Conservation (phyloP, 805 yeast genomes). For the Hanseniaspora lachancei region DNA sequence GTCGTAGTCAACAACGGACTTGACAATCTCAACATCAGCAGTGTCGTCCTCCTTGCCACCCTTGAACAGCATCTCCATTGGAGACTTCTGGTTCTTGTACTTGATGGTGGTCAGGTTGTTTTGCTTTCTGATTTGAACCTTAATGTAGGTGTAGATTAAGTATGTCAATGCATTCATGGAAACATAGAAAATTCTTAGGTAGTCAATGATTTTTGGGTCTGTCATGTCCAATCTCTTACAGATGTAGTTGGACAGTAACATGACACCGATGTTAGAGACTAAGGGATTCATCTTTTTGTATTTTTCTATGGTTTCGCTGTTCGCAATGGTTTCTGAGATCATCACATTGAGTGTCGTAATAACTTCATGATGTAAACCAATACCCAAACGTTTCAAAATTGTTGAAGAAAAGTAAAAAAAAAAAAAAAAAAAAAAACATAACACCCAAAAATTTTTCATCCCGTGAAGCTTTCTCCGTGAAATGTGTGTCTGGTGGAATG, state of each 20-base stretch:
- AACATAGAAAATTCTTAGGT: slow-evolving; percentile 61
- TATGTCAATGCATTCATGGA: slow-evolving; percentile 54
- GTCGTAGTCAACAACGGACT: slow-evolving; percentile 92
- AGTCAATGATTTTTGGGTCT: slow-evolving; percentile 57
- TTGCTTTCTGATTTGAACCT: slow-evolving; percentile 48
- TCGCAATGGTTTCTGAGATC: too few relatives aligned
- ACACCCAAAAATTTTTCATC: too few relatives aligned
- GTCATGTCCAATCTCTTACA: slow-evolving; percentile 82
- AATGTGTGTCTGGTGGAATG: too few relatives aligned
- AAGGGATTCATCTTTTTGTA: slow-evolving; percentile 62
- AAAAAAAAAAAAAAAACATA: too few relatives aligned
- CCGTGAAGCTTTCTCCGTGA: too few relatives aligned
- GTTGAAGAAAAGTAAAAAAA: too few relatives aligned
- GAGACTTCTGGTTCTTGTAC: slow-evolving; percentile 72
- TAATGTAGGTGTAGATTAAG: slow-evolving; percentile 52
- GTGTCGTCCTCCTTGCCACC: slow-evolving; percentile 43
- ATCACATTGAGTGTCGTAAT: too few relatives aligned
- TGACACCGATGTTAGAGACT: slow-evolving; percentile 68
- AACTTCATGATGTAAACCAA: too few relatives aligned
- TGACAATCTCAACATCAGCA: slow-evolving; percentile 62
- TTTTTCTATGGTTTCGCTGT: too few relatives aligned
- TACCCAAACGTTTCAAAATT: too few relatives aligned
- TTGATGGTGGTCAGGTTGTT: slow-evolving; percentile 87
- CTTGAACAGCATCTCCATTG: slow-evolving; percentile 51
- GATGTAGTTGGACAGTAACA: slow-evolving; percentile 94